phyloP scores from a whole-genome alignment of 345 rosid species.

The Carallia pectinifolia region DNA sequence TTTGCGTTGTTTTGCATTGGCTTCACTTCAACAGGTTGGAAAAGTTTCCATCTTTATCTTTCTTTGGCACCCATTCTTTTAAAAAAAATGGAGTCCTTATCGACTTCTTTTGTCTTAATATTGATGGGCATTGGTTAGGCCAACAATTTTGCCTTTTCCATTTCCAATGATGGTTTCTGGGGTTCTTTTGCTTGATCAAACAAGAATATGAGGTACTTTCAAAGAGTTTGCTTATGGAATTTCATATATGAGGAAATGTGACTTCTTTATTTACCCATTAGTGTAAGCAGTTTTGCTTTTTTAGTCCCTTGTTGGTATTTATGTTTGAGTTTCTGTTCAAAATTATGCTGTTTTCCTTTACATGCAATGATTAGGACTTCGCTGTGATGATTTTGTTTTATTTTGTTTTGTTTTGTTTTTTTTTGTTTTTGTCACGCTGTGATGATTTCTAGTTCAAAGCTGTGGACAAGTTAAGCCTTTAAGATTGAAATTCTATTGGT shows the following conservation, averaged over 20 bases:
- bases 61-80: neutral
- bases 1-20: constrained; percentile 37
- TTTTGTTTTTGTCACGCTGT: too few species aligned
- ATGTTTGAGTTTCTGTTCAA: constrained; percentile 1
- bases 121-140: constrained; percentile 8
- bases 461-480: too few species aligned
- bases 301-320: constrained; percentile 2
- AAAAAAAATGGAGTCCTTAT: constrained; percentile 3
- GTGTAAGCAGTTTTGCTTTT: neutral
- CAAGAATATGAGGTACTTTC: neutral
- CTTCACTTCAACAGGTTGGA: constrained; percentile 55
- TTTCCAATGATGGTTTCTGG: neutral
- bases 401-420: too few species aligned
- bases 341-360: neutral
- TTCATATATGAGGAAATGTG: constrained; percentile 8
- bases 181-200: neutral
- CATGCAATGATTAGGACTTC: too few species aligned
- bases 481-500: too few species aligned
- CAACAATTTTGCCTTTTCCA: neutral
- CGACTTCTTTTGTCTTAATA: neutral
- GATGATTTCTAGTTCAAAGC: too few species aligned
- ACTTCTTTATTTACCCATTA: constrained; percentile 3
- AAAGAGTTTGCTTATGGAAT: constrained; percentile 10
- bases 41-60: neutral
- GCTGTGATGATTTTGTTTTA: too few species aligned